These are phyloP conservation scores for Mrakia gelida DNA, from an alignment of 768 basidiomycete genomes.

Conservation along the genomic window DNA sequence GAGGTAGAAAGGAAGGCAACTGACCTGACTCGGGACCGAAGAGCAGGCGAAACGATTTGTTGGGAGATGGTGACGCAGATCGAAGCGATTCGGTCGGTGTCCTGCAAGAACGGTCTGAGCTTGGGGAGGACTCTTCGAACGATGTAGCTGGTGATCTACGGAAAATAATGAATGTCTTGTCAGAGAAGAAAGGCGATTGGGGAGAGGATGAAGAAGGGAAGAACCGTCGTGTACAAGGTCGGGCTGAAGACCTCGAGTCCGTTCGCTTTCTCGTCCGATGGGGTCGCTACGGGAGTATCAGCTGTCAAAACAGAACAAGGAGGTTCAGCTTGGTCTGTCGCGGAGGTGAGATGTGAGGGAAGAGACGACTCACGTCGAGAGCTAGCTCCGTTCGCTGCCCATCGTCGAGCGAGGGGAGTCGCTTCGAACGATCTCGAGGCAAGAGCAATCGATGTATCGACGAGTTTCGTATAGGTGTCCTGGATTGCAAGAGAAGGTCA, in stretches of 20 bases:
- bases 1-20: neutral
- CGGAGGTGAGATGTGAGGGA: neutral
- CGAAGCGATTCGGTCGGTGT: conserved; percentile 74
- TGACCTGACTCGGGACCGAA: conserved; percentile 64
- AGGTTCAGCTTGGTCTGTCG: neutral
- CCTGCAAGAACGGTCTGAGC: conserved; percentile 70
- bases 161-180: neutral
- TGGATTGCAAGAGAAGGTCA: conserved; percentile 37
- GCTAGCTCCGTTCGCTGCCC: neutral
- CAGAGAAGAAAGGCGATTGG: neutral
- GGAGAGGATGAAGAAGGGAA: neutral
- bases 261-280: conserved; percentile 55
- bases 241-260: neutral
- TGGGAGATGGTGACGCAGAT: conserved; percentile 78
- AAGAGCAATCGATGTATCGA: conserved; percentile 71
- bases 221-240: neutral
- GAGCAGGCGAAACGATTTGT: conserved; percentile 72
- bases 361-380: neutral
- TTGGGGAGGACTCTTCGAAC: conserved; percentile 65
- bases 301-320: neutral
- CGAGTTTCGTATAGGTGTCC: conserved; percentile 79
- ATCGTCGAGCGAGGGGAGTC: conserved; percentile 19
- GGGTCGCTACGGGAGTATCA: conserved; percentile 35
- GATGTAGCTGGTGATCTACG: conserved; percentile 67
- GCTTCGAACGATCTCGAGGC: conserved; percentile 42